These are phyloP conservation scores for Piper betle DNA, from an alignment of 164 flowering plant species.

Conservation along the genomic window DNA sequence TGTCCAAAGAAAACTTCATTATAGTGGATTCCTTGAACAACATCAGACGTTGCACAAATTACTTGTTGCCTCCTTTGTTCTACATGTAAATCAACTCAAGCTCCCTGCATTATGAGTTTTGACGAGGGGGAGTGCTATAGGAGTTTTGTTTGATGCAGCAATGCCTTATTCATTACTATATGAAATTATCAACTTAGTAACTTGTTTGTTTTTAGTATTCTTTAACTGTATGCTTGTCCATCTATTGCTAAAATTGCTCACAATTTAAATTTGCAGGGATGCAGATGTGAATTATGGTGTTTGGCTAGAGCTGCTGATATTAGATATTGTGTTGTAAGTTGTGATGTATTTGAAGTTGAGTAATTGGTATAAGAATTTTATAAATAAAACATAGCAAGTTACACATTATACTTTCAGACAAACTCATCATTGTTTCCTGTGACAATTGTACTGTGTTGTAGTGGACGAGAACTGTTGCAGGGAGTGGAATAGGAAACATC, in stretches of 20 bases:
- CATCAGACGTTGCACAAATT: constrained; percentile 22
- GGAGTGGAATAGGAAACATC: constrained; percentile 69
- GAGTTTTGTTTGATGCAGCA: no score
- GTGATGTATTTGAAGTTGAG: neutral
- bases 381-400: neutral
- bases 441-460: constrained; percentile 60
- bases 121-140: no score
- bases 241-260: neutral
- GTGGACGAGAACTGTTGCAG: constrained; percentile 49
- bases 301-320: constrained; percentile 92
- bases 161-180: neutral
- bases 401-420: neutral
- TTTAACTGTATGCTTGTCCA: neutral
- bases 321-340: constrained; percentile 60
- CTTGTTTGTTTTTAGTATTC: neutral
- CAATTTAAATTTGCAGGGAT: constrained; percentile 30
- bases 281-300: constrained; percentile 95
- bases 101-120: no score
- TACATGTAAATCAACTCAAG: no score
- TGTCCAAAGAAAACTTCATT: constrained; percentile 46
- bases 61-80: neutral
- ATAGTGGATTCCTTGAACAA: constrained; percentile 90
- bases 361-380: neutral
- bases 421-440: neutral
- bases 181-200: neutral